A percentile compares a stretch with the other conserved stretches of the same genome.
phyloP scores from a whole-genome alignment of 116 monocot species.

The Posidonia oceanica region DNA sequence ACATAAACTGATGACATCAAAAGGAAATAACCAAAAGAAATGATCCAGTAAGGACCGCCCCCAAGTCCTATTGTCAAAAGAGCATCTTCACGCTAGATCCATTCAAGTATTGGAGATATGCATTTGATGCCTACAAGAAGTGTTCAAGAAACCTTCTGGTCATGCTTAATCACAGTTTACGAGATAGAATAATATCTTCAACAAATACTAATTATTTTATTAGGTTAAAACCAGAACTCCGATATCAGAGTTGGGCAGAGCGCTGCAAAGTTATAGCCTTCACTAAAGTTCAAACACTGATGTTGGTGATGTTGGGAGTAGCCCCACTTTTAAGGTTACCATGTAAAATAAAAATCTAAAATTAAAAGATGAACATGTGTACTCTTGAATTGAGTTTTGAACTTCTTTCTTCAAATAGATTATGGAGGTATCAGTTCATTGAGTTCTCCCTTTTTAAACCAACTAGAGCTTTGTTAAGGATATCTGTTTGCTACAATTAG shows the following conservation, averaged over 20 bases:
- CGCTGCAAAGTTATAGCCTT: no score
- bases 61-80: conserved; percentile 71
- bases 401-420: no score
- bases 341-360: no score
- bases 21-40: conserved; percentile 74
- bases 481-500: no score
- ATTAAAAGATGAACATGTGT: no score
- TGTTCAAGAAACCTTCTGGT: background rate
- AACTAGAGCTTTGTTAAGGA: no score
- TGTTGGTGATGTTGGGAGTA: no score
- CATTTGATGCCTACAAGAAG: conserved; percentile 20
- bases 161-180: conserved; percentile 18
- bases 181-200: background rate
- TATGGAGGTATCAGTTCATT: no score
- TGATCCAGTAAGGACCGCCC: conserved; percentile 79
- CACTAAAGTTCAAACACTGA: no score
- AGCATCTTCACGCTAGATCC: conserved; percentile 30
- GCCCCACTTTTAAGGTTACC: no score
- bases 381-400: no score
- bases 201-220: background rate
- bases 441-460: no score
- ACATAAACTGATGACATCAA: conserved; percentile 52
- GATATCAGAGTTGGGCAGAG: background rate
- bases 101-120: conserved; percentile 43
- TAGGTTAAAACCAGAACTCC: background rate